Conservation (phyloP, 2,329 filamentous ascomycete genomes). For the Monilinia fructigena region DNA sequence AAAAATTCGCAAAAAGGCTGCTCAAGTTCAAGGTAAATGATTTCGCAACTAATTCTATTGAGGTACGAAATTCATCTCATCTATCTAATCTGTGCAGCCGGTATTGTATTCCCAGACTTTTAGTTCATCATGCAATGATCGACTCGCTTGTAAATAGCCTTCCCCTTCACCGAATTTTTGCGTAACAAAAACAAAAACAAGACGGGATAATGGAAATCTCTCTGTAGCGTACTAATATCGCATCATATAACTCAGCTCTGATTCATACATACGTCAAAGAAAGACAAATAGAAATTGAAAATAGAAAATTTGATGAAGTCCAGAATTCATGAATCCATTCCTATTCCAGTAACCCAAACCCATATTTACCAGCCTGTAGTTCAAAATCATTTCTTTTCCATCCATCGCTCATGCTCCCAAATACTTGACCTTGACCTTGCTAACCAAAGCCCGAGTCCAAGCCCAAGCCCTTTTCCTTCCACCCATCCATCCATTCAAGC, state of each 20-base stretch:
- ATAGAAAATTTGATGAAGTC: not conserved
- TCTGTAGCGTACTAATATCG: not conserved
- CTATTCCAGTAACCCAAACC: constrained; percentile 12
- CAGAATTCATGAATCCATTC: not conserved
- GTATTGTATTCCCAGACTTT: not conserved
- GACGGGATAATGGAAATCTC: not conserved
- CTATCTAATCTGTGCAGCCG: not conserved
- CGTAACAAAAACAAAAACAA: not conserved
- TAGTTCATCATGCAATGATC: not conserved
- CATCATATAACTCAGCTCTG: constrained; percentile 8
- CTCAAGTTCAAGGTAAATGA: not conserved
- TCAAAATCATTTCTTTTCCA: not conserved
- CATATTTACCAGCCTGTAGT: constrained; percentile 4
- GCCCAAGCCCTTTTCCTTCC: not conserved
- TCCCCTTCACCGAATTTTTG: not conserved
- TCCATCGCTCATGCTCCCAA: constrained; percentile 6
- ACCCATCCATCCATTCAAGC: not conserved
- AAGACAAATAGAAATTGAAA: not conserved
- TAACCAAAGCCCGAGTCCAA: not conserved
- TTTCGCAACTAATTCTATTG: not conserved
- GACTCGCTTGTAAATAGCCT: constrained; percentile 7
- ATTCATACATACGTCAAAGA: not conserved
- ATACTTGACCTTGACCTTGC: not conserved
- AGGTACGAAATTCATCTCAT: not conserved
- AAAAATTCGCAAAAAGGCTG: not conserved